These are phyloP conservation scores for Penicillium thymicola DNA, from an alignment of 2,329 filamentous ascomycete species.

Conservation along the genomic window DNA sequence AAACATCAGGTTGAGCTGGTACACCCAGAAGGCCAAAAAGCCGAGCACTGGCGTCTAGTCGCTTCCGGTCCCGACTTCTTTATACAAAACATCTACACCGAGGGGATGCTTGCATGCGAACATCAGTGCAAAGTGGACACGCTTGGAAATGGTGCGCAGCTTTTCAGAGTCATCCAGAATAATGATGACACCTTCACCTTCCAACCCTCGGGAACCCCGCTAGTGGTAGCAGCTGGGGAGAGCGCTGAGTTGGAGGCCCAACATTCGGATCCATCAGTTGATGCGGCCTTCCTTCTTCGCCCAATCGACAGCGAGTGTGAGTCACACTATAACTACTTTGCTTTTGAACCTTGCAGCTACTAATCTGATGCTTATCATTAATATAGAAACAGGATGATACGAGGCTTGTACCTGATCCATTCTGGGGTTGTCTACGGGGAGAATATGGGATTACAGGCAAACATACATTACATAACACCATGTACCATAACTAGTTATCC, in stretches of 20 bases:
- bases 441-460: no score
- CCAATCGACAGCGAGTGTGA: background rate
- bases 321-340: background rate
- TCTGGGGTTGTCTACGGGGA: no score
- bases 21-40: background rate
- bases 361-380: background rate
- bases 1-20: background rate
- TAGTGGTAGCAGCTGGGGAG: background rate
- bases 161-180: background rate
- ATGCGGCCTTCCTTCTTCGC: background rate
- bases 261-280: background rate
- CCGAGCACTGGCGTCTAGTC: background rate
- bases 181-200: background rate
- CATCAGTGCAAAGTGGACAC: background rate
- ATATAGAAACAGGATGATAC: background rate
- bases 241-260: background rate
- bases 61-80: background rate
- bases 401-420: background rate
- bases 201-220: background rate
- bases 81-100: background rate
- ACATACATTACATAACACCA: no score
- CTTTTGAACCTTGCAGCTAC: background rate
- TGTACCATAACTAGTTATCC: no score
- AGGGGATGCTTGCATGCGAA: background rate
- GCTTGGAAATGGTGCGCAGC: background rate